Conservation (phyloP, 345 rosid species). For the Luvunga scandens region DNA sequence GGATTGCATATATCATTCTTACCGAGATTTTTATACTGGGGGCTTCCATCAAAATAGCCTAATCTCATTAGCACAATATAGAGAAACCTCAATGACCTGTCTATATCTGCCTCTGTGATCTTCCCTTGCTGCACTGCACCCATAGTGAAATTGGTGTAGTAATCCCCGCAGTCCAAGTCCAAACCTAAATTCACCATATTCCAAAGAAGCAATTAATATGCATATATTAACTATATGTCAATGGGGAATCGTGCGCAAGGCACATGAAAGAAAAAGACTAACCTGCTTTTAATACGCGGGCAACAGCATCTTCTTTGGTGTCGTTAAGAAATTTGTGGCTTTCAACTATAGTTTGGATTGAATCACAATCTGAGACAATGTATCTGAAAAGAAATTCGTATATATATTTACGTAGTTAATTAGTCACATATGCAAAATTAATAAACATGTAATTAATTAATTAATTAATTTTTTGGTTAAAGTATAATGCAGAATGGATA, state of each 20-base stretch:
- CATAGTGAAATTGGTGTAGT: slow-evolving; percentile 25
- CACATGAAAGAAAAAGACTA: no score
- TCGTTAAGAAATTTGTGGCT: slow-evolving; percentile 40
- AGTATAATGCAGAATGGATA: background rate
- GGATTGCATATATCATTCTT: slow-evolving; percentile 32
- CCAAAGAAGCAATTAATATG: no score
- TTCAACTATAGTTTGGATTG: slow-evolving; percentile 47
- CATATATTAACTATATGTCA: no score
- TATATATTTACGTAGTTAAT: no score
- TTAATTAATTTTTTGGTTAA: no score
- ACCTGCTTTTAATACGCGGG: slow-evolving; percentile 53
- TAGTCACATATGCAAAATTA: background rate
- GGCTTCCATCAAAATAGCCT: slow-evolving; percentile 57
- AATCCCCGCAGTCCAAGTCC: slow-evolving; percentile 68
- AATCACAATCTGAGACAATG: slow-evolving; percentile 60
- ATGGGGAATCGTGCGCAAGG: no score
- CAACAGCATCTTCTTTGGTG: slow-evolving; percentile 54
- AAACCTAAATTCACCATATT: slow-evolving; percentile 25
- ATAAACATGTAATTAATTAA: background rate
- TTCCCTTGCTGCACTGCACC: slow-evolving; percentile 43
- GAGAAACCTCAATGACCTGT: slow-evolving; percentile 26
- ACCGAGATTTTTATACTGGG: slow-evolving; percentile 32
- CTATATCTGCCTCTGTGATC: slow-evolving; percentile 29
- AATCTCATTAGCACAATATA: slow-evolving; percentile 57
- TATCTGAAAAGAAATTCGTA: slow-evolving; percentile 23